phyloP scores from a whole-genome alignment of 768 basidiomycete genomes.

The Zangia roseola region DNA sequence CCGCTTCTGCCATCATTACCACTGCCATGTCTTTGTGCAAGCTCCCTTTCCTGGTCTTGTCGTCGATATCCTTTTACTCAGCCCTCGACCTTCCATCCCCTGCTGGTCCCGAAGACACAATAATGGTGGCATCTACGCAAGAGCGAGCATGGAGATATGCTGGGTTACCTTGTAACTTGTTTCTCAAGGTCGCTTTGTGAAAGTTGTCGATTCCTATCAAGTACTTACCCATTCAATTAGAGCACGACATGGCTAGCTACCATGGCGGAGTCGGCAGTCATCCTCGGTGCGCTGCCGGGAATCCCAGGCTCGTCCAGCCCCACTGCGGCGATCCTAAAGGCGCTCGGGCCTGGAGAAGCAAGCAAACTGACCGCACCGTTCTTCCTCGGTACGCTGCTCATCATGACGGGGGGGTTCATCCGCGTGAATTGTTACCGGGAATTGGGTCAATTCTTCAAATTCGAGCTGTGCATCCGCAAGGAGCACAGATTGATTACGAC shows the following conservation, averaged over 20 bases:
- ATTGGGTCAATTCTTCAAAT: constrained; percentile 24
- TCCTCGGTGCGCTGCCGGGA: neutral
- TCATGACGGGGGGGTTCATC: constrained; percentile 2
- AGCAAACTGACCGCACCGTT: constrained; percentile 2
- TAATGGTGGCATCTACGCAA: neutral
- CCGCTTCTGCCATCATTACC: no score
- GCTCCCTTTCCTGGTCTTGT: constrained; percentile 5
- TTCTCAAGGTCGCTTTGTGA: neutral
- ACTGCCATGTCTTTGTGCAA: neutral
- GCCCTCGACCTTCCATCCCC: neutral
- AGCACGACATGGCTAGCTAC: neutral
- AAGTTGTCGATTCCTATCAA: neutral
- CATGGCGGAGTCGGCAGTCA: neutral
- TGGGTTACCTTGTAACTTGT: neutral
- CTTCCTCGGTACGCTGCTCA: constrained; percentile 6
- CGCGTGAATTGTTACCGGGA: constrained; percentile 5
- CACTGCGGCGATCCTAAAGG: neutral
- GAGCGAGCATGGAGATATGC: constrained; percentile 8
- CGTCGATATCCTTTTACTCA: constrained; percentile 5
- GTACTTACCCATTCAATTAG: constrained; percentile 1
- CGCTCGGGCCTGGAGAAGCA: constrained; percentile 11
- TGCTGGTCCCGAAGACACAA: neutral
- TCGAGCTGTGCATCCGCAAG: constrained; percentile 16
- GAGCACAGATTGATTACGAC: constrained; percentile 25
- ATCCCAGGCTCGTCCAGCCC: neutral